A percentile compares a stretch with the other conserved stretches of the same genome.
These are phyloP conservation scores for Hanseniaspora occidentalis DNA, from an alignment of 805 yeast species.

Conservation along the genomic window DNA sequence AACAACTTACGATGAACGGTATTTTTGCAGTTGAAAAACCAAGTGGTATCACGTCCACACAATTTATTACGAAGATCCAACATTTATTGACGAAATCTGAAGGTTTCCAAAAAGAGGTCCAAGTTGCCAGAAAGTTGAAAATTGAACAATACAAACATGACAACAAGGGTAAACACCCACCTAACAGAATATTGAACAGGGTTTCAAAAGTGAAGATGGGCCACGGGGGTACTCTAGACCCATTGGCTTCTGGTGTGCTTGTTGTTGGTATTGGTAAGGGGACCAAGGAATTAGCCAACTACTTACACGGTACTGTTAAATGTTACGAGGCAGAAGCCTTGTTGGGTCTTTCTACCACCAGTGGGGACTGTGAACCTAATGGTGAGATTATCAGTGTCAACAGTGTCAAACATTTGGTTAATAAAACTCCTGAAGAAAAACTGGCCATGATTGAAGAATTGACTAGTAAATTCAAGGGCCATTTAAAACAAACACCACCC, in stretches of 20 bases:
- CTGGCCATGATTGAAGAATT: slow-evolving; percentile 30
- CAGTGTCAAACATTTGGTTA: slow-evolving; percentile 41
- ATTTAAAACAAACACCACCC: slow-evolving; percentile 83
- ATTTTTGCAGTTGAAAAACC: slow-evolving; percentile 89
- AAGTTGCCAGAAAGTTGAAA: slow-evolving; percentile 35
- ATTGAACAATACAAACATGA: slow-evolving; percentile 27
- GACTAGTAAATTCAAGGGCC: slow-evolving; percentile 59
- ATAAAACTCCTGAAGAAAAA: not conserved
- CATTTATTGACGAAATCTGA: slow-evolving; percentile 45
- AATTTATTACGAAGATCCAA: slow-evolving; percentile 58
- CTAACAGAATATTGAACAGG: slow-evolving; percentile 34
- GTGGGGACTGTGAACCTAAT: slow-evolving; percentile 66
- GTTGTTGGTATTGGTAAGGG: slow-evolving; percentile 91
- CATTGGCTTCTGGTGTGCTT: slow-evolving; percentile 86
- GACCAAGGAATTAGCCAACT: slow-evolving; percentile 66
- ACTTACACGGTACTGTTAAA: slow-evolving; percentile 63
- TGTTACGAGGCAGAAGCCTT: slow-evolving; percentile 75
- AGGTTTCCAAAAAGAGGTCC: slow-evolving; percentile 42
- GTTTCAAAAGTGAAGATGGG: slow-evolving; percentile 73
- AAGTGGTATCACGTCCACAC: slow-evolving; percentile 67
- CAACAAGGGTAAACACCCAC: slow-evolving; percentile 35
- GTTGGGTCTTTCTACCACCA: slow-evolving; percentile 82
- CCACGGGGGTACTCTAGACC: slow-evolving; percentile 97
- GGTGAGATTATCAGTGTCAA: slow-evolving; percentile 63
- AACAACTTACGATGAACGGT: slow-evolving; percentile 57